Conservation (phyloP, 306 rosid species). For the Delonix regia region DNA sequence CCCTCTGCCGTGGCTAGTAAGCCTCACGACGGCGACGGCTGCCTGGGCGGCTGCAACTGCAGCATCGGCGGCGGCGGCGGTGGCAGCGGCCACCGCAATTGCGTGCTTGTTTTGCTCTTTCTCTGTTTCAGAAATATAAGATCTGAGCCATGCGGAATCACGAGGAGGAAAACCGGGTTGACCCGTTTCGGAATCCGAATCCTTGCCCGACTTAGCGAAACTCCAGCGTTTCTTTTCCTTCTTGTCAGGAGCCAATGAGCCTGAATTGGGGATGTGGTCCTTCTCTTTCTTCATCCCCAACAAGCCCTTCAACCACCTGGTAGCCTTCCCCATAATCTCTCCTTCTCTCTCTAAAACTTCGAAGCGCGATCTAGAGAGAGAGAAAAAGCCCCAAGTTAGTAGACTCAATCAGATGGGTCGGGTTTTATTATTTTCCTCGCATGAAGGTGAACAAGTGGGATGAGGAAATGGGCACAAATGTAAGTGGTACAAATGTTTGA, state of each 20-base stretch:
- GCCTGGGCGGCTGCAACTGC: conserved; percentile 93
- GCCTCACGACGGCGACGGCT: conserved; percentile 84
- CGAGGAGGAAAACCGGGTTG: conserved; percentile 30
- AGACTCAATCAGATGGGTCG: conserved; percentile 2
- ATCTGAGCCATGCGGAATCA: conserved; percentile 67
- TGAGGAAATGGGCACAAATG: conserved; percentile 12
- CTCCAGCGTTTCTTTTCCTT: conserved; percentile 89
- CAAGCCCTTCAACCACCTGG: conserved; percentile 86
- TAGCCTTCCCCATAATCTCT: conserved; percentile 62
- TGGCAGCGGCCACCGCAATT: conserved; percentile 96
- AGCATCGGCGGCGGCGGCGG: conserved; percentile 88
- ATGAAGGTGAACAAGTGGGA: conserved; percentile 31
- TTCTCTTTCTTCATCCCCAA: conserved; percentile 85
- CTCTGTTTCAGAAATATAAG: conserved; percentile 66
- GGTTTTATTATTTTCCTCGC: not conserved
- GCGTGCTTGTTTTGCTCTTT: conserved; percentile 87
- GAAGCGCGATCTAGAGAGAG: conserved; percentile 38
- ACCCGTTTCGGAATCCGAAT: conserved; percentile 23
- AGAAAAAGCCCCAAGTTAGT: conserved; percentile 24
- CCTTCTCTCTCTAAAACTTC: conserved; percentile 11
- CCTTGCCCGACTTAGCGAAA: conserved; percentile 71
- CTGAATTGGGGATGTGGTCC: conserved; percentile 46
- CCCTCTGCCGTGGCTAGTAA: conserved; percentile 72
- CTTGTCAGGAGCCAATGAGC: conserved; percentile 36
- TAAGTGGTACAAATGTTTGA: not conserved